Conservation (phyloP, 768 basidiomycete genomes). For the Boletus rufocinnamomeus region DNA sequence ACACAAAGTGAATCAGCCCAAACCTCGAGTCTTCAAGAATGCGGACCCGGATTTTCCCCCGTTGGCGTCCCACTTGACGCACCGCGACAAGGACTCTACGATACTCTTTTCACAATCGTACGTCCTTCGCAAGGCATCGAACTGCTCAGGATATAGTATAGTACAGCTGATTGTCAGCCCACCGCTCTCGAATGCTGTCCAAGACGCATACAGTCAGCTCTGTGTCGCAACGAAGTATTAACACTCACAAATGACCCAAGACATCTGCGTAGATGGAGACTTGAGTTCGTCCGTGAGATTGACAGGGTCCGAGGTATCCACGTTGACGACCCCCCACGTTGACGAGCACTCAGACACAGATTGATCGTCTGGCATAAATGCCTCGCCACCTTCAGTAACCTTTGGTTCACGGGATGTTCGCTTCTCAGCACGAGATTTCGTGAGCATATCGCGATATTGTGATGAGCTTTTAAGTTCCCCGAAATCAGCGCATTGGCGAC, state of each 20-base stretch:
- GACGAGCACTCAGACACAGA: conserved; percentile 82
- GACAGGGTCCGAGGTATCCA: conserved; percentile 63
- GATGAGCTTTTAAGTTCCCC: conserved; percentile 58
- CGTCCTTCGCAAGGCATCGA: conserved; percentile 87
- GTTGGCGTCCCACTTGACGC: conserved; percentile 93
- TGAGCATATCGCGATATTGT: conserved; percentile 78
- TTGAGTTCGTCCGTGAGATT: conserved; percentile 79
- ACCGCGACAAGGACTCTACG: conserved; percentile 89
- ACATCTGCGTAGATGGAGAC: conserved; percentile 74
- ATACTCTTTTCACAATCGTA: conserved; percentile 95
- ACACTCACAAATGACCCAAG: conserved; percentile 77
- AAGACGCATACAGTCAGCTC: conserved; percentile 9
- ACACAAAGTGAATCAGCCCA: conserved; percentile 15
- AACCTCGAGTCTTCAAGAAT: conserved; percentile 93
- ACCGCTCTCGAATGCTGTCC: conserved; percentile 83
- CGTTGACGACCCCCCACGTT: conserved; percentile 90
- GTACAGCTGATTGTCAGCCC: conserved; percentile 91
- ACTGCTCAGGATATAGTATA: conserved; percentile 94
- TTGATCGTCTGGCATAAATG: conserved; percentile 90
- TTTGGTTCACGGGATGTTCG: conserved; percentile 59
- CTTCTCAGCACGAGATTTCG: conserved; percentile 77
- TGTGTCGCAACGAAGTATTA: background rate
- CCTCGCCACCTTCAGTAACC: conserved; percentile 69
- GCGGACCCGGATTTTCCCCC: conserved; percentile 98
- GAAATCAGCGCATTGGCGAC: conserved; percentile 6